Percentiles rank a stretch among this genome's conserved stretches.
phyloP scores from a whole-genome alignment of 1,284 basidiomycete species.

The Pisolithus thermaeus region DNA sequence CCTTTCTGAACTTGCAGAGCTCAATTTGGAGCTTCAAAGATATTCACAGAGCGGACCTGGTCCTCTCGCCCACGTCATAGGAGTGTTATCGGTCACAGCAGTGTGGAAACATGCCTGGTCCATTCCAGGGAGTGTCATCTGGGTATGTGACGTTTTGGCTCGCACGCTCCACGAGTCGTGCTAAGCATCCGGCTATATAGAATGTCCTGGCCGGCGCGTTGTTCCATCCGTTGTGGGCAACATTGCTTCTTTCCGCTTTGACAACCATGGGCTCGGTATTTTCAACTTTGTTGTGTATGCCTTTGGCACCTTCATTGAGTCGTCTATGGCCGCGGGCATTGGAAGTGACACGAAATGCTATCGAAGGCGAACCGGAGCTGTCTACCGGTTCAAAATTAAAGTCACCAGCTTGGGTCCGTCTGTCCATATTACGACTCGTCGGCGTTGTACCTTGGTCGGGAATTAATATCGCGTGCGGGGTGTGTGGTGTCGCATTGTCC shows the following conservation, averaged over 20 bases:
- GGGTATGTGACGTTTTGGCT: slow-evolving; percentile 47
- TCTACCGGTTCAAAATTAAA: slow-evolving; percentile 30
- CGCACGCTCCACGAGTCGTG: slow-evolving; percentile 16
- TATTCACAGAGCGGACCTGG: slow-evolving; percentile 66
- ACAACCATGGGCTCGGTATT: slow-evolving; percentile 82
- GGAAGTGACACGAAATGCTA: slow-evolving; percentile 68
- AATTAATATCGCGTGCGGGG: slow-evolving; percentile 90
- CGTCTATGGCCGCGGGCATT: slow-evolving; percentile 78
- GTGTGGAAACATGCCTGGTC: slow-evolving; percentile 96
- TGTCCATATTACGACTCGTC: slow-evolving; percentile 80
- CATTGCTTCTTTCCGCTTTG: slow-evolving; percentile 71
- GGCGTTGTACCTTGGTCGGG: slow-evolving; percentile 92
- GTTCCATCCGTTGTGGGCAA: slow-evolving; percentile 75
- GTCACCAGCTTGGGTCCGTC: slow-evolving; percentile 75
- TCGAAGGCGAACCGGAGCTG: slow-evolving; percentile 48
- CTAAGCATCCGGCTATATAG: slow-evolving; percentile 34
- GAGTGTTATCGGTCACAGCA: slow-evolving; percentile 79
- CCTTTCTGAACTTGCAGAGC: slow-evolving; percentile 63
- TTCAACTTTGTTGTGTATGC: slow-evolving; percentile 72
- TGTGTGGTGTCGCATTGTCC: slow-evolving; percentile 69
- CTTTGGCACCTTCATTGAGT: slow-evolving; percentile 78
- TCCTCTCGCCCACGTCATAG: slow-evolving; percentile 65
- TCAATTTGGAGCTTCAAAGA: slow-evolving; percentile 68
- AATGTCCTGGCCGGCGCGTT: slow-evolving; percentile 88
- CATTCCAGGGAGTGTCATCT: slow-evolving; percentile 83